Evolutionary conservation across 2,329 filamentous ascomycete species (phyloP).

Genomic region (Davidsoniella neocaledoniae): DNA sequence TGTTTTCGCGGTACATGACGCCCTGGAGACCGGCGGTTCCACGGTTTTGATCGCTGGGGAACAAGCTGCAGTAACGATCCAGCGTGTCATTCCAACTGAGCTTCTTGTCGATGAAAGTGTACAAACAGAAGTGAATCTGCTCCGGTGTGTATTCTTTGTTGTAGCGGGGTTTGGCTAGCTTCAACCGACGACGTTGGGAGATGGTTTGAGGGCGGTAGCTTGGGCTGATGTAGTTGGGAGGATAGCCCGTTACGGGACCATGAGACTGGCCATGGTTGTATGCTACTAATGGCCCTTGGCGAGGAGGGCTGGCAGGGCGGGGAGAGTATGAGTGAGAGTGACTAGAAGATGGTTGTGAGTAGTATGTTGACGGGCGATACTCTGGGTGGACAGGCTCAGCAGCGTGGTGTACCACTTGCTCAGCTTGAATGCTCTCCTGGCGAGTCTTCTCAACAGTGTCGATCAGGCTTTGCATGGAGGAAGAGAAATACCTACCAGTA

Average conservation of each 20-base stretch:
- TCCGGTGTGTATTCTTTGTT: conserved; percentile 29
- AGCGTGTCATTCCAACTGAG: conserved; percentile 21
- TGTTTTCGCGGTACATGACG: conserved; percentile 29
- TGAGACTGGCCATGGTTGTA: neutral
- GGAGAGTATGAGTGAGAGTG: neutral
- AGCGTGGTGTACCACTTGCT: neutral
- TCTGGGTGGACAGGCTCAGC: too few relatives aligned
- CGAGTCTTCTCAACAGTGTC: conserved; percentile 2
- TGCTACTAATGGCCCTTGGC: neutral
- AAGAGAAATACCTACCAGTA: conserved; percentile 1
- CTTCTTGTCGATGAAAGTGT: conserved; percentile 27
- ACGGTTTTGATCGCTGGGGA: conserved; percentile 12
- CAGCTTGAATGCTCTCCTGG: neutral
- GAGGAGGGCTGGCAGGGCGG: neutral
- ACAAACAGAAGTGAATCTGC: conserved; percentile 28
- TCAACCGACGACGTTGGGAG: conserved; percentile 1
- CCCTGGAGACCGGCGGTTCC: conserved; percentile 22
- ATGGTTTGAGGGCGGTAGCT: neutral
- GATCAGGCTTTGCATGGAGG: conserved; percentile 3
- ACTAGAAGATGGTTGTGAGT: neutral
- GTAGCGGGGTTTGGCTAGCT: conserved; percentile 13
- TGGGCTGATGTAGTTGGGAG: neutral
- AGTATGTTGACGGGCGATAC: neutral
- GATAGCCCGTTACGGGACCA: neutral
- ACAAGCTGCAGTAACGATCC: conserved; percentile 9